Evolutionary conservation across 768 basidiomycete genomes (phyloP).

Genomic region (Porpolomopsis calyptriformis): DNA sequence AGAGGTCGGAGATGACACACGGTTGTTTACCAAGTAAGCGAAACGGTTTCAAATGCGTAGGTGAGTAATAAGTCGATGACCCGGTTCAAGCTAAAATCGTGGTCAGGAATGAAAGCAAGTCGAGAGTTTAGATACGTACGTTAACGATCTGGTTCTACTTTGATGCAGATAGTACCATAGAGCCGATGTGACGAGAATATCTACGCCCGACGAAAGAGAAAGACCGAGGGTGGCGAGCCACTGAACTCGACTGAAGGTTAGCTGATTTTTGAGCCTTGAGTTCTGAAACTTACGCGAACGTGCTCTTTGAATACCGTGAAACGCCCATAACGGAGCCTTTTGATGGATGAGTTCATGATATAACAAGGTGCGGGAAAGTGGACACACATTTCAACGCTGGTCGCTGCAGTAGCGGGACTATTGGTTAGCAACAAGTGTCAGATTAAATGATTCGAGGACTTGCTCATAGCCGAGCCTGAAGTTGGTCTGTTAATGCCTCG

Average conservation of each 20-base stretch:
- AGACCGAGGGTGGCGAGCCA: constrained; percentile 48
- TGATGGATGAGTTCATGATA: neutral
- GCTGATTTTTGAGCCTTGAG: neutral
- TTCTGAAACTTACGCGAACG: neutral
- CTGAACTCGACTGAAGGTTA: constrained; percentile 16
- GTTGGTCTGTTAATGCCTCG: neutral
- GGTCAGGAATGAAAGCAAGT: constrained; percentile 7
- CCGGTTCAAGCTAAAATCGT: constrained; percentile 29
- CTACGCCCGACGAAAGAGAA: constrained; percentile 37
- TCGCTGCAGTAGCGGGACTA: neutral
- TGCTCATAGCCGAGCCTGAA: neutral
- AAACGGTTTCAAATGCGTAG: constrained; percentile 44
- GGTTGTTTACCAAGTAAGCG: constrained; percentile 30
- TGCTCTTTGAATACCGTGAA: constrained; percentile 20
- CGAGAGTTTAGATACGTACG: constrained; percentile 15
- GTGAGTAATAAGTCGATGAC: constrained; percentile 36
- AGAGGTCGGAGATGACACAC: neutral
- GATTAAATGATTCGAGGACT: neutral
- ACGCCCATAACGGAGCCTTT: constrained; percentile 10
- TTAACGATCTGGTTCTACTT: constrained; percentile 28
- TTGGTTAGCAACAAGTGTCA: neutral
- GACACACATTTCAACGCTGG: neutral
- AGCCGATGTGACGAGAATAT: constrained; percentile 37
- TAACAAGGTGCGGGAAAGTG: neutral
- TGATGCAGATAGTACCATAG: constrained; percentile 33